Percentiles rank a stretch among this genome's conserved stretches.
Evolutionary conservation across 495 filamentous ascomycete species (phyloP).

Genomic region (Daldinia childiae): DNA sequence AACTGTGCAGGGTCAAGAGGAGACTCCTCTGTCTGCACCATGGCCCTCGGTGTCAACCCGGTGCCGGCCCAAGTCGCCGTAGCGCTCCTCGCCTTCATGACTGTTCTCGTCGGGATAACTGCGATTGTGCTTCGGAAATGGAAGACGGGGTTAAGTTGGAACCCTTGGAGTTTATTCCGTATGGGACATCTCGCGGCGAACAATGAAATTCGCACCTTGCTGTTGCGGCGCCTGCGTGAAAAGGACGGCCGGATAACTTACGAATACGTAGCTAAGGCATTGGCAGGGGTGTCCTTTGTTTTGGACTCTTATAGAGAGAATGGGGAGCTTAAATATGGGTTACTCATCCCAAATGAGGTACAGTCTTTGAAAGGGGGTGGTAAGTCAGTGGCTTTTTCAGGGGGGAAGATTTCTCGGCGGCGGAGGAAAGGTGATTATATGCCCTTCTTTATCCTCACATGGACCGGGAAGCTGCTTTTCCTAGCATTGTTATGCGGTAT

Average conservation of each 20-base stretch:
- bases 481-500: constrained; percentile 36
- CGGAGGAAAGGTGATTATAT: constrained; percentile 9
- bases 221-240: constrained; percentile 28
- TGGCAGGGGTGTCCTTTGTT: constrained; percentile 18
- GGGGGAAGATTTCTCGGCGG: constrained; percentile 4
- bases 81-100: constrained; percentile 38
- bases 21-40: constrained; percentile 24
- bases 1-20: constrained; percentile 20
- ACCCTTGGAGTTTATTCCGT: constrained; percentile 45
- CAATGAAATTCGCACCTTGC: constrained; percentile 34
- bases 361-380: constrained; percentile 25
- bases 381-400: constrained; percentile 22
- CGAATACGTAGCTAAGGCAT: constrained; percentile 16
- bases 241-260: constrained; percentile 31
- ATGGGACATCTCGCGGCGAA: constrained; percentile 43
- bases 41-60: constrained; percentile 29
- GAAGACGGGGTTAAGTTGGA: constrained; percentile 44
- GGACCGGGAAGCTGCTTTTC: constrained; percentile 39
- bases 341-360: constrained; percentile 27
- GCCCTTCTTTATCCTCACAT: constrained; percentile 47
- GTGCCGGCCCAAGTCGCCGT: constrained; percentile 33
- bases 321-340: constrained; percentile 23
- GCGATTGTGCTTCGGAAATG: constrained; percentile 40
- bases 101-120: constrained; percentile 24
- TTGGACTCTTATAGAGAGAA: constrained; percentile 36